phyloP scores from a whole-genome alignment of 2,329 filamentous ascomycete species.

The Graphilbum ipis-grandicollis region DNA sequence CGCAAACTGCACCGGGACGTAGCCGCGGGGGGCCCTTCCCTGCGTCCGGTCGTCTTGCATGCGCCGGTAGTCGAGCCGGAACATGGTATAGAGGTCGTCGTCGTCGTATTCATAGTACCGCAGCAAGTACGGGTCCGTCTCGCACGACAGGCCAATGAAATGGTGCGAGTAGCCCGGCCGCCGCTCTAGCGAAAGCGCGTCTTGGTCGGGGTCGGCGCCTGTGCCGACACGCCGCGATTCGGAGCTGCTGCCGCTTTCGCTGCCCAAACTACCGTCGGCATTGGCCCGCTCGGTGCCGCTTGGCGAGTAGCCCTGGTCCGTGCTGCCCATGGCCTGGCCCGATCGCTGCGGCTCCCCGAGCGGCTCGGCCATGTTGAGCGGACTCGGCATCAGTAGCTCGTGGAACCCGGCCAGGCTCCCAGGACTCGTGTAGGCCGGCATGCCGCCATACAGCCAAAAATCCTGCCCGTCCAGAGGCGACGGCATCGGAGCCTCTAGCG shows the following conservation, averaged over 20 bases:
- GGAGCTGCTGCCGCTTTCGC: no score
- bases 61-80: slow-evolving; percentile 11
- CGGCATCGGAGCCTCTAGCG: background rate
- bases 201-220: background rate
- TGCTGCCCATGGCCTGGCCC: background rate
- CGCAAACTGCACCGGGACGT: slow-evolving; percentile 10
- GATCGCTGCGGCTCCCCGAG: no score
- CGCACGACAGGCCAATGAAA: slow-evolving; percentile 11
- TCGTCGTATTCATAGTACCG: slow-evolving; percentile 10
- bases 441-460: background rate
- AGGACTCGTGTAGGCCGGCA: background rate
- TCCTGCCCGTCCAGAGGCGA: background rate
- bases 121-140: slow-evolving; percentile 12
- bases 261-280: no score
- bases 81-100: slow-evolving; percentile 11
- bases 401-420: slow-evolving; percentile 1
- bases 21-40: background rate
- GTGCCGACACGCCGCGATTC: no score
- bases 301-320: no score
- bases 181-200: slow-evolving; percentile 9
- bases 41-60: slow-evolving; percentile 7
- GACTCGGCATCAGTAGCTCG: slow-evolving; percentile 2
- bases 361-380: no score
- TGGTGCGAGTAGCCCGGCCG: slow-evolving; percentile 10
- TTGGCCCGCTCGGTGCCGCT: no score